Evolutionary conservation across 2,329 filamentous ascomycete genomes (phyloP), one percentile per base, ranked within the genome.

Genomic region (Monascus ruber): DNA sequence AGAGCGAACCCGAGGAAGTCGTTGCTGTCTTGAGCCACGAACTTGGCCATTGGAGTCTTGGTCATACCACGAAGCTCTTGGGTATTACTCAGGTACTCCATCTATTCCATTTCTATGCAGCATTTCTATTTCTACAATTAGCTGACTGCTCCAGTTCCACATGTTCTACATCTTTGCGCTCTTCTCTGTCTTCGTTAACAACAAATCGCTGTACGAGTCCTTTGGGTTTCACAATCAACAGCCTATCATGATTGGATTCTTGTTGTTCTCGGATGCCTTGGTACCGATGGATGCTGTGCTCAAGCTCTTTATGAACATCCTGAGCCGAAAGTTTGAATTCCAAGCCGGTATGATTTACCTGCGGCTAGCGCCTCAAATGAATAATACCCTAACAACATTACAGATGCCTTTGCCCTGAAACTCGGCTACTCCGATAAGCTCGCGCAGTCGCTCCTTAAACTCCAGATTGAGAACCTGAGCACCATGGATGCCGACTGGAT

Each of bases 401-500:
- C 42, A 77, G 79, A 98, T 66, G 78, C 75, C 24, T 98, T 98
- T 59, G 91, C 89, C 41, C 74, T 81, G 51, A 73, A 80, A 36
- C 79, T 95, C 6, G 91, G 91, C 38, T 95, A 89, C 67, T 77
- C 81, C 38, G 69, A 76, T 34, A 81, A 95, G 62, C 79, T 98
- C 38, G 86, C 88, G 33, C 73, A 78, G 46, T 91, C 86, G 24
- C 76, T 98, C 47, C 87, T 98, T 68, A 95, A 95, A 71, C 83
- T 98, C 38, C 93, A 98, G 68, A 86, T 95, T 56, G 88, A 96
- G 71, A 98, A 98, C 60, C 74, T 98, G 50, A 94, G 86, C 65
- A 93, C 85, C 45, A 96, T 98, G 89, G 91, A 98, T 55, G 91
- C 91, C 26, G 93, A 98, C 66, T 94, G 85, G 83, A 79, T 95